Conservation (phyloP, 2,329 filamentous ascomycete species). For the Neofusicoccum cordaticola region DNA sequence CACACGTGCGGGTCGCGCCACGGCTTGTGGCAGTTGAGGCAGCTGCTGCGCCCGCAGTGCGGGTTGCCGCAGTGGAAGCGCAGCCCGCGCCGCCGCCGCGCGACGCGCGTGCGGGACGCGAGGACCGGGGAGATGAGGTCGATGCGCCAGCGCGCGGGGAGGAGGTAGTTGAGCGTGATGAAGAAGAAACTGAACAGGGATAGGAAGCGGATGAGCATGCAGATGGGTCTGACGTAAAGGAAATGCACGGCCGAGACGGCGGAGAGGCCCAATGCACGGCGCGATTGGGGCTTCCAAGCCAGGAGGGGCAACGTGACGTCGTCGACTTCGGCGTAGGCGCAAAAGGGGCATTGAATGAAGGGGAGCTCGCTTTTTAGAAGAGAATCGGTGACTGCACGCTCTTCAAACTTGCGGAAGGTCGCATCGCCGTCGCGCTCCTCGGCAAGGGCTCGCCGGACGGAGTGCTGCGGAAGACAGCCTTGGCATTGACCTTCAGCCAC, state of each 20-base stretch:
- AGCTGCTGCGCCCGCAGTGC: slow-evolving; percentile 68
- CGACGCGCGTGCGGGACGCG: slow-evolving; percentile 60
- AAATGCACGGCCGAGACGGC: neutral
- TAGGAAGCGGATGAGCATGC: slow-evolving; percentile 57
- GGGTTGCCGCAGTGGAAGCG: slow-evolving; percentile 75
- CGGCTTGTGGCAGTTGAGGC: slow-evolving; percentile 74
- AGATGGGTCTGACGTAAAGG: slow-evolving; percentile 24
- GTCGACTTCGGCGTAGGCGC: slow-evolving; percentile 85
- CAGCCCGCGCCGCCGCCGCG: slow-evolving; percentile 67
- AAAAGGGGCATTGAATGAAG: slow-evolving; percentile 84
- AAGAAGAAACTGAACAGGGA: slow-evolving; percentile 54
- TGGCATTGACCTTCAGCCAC: slow-evolving; percentile 60
- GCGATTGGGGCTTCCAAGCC: slow-evolving; percentile 28
- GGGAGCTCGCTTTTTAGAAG: slow-evolving; percentile 71
- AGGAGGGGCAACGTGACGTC: slow-evolving; percentile 29
- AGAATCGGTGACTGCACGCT: slow-evolving; percentile 72
- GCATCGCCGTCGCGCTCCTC: slow-evolving; percentile 68
- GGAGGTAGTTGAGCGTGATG: slow-evolving; percentile 23
- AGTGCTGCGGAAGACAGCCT: slow-evolving; percentile 67
- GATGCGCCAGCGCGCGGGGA: slow-evolving; percentile 21
- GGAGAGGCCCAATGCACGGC: slow-evolving; percentile 33
- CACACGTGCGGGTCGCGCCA: slow-evolving; percentile 91
- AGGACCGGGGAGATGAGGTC: slow-evolving; percentile 47
- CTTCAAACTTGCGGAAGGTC: slow-evolving; percentile 71
- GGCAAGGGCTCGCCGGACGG: slow-evolving; percentile 70